A percentile compares a stretch with the other conserved stretches of the same genome.
phyloP scores from a whole-genome alignment of 129 eudicot species.

The Helianthus annuus region DNA sequence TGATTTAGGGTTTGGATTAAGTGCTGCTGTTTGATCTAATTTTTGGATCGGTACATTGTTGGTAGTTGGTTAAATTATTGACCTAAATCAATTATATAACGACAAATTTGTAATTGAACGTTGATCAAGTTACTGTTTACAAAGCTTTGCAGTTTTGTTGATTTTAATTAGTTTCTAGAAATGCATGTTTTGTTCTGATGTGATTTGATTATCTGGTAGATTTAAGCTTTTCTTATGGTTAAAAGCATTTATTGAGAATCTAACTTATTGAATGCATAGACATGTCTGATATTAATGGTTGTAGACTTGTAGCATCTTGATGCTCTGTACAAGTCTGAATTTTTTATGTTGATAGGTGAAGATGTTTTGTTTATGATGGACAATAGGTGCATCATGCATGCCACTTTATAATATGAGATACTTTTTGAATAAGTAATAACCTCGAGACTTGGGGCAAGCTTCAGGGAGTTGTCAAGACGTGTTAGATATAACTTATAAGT shows the following conservation, averaged over 20 bases:
- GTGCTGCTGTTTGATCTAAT: constrained; percentile 32
- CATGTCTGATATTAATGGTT: not conserved
- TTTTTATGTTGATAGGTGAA: not conserved
- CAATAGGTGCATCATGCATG: not conserved
- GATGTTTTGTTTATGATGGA: not conserved
- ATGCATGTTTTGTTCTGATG: constrained; percentile 15
- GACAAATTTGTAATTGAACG: constrained; percentile 25
- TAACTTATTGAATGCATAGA: constrained; percentile 22
- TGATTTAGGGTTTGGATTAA: constrained; percentile 31
- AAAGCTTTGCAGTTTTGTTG: not conserved
- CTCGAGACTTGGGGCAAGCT: not conserved
- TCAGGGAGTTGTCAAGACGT: not conserved
- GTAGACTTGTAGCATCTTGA: constrained; percentile 3
- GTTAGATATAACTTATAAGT: not conserved
- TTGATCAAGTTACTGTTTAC: constrained; percentile 32
- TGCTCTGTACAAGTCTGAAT: not conserved
- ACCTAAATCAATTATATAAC: constrained; percentile 21
- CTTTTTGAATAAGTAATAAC: not conserved
- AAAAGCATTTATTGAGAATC: constrained; percentile 17
- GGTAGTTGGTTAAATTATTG: constrained; percentile 18
- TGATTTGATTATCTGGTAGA: not conserved
- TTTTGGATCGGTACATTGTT: constrained; percentile 20
- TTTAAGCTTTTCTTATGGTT: constrained; percentile 15
- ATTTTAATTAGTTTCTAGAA: constrained; percentile 6
- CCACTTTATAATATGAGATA: not conserved